Base-by-base conservation (phyloP, 2,329 filamentous ascomycete genomes). In the Colletotrichum euphorbiae region DNA sequence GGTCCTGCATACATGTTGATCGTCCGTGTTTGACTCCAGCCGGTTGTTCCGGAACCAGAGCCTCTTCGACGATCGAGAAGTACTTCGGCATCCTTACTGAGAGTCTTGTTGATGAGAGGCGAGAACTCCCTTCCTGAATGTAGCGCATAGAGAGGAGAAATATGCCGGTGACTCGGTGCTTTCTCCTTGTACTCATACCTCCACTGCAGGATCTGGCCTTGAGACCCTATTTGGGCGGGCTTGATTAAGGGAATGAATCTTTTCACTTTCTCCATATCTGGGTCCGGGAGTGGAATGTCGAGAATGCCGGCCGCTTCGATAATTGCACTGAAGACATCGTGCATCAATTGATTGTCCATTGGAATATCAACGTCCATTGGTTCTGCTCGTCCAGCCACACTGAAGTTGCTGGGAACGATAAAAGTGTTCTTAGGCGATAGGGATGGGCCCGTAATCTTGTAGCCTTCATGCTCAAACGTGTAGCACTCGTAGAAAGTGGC, bases 101-200 rank as follows among this genome's bases (percentile, higher is more conserved):
- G 73, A 67, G 17, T 74, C 69, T 2, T 75, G 73, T 0, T 76
- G 74, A 1, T 77, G 76, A 73, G 62, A 3, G 71, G 71, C 3
- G 71, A 66, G 40, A 72, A 70, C 28, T 0, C 84, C 83, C 40
- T 56, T 15, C 60, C 60, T 2, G 60, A 50, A 62, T 81, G 81
- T 3, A 87, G 76, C 0, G 78, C 83, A 67, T 81, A 85, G 1
- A 86, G 76, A 59, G 84, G 84, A 0, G 82, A 85, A 6, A 85
- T 77, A 61, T 86, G 85, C 1, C 84, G 78, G 66, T 87, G 84
- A 0, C 82, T 83, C 0, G 80, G 81, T 46, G 85, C 83, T 5
- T 77, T 73, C 66, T 78, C 81, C 7, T 72, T 69, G 52, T 80
- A 79, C 13, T 83, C 75, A 24, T 46, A 45, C 6, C 51, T 42